These are phyloP conservation scores for Trichopus zeylanicus DNA, from an alignment of 116 monocot genomes.

Conservation along the genomic window DNA sequence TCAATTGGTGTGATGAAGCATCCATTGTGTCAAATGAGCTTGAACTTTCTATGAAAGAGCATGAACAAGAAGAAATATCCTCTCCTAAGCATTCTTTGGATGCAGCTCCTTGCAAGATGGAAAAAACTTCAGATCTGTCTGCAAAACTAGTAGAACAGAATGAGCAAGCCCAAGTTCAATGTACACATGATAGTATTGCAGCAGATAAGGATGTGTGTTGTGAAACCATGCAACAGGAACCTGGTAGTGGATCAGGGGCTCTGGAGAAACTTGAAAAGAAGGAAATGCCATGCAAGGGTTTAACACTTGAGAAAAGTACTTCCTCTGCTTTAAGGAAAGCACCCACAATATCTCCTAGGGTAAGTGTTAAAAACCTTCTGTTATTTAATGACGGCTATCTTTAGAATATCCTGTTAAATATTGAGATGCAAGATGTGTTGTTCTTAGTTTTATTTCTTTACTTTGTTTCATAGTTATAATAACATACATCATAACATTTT, in stretches of 20 bases:
- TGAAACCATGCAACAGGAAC: slow-evolving; percentile 3
- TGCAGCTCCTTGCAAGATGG: neutral
- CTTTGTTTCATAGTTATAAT: too few relatives aligned
- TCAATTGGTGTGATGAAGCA: slow-evolving; percentile 22
- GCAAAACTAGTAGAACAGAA: neutral
- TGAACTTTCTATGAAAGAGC: slow-evolving; percentile 9
- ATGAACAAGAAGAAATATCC: slow-evolving; percentile 19
- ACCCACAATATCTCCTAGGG: slow-evolving; percentile 22
- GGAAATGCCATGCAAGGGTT: slow-evolving; percentile 8
- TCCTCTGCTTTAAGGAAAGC: slow-evolving; percentile 13
- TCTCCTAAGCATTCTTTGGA: neutral
- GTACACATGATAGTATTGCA: neutral
- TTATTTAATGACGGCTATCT: too few relatives aligned
- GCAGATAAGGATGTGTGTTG: neutral
- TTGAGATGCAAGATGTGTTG: too few relatives aligned
- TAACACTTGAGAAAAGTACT: slow-evolving; percentile 7
- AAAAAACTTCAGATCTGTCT: slow-evolving; percentile 1
- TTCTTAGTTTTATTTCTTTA: too few relatives aligned
- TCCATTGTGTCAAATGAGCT: slow-evolving; percentile 12
- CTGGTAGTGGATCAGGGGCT: neutral
- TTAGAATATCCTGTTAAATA: too few relatives aligned
- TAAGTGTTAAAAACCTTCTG: slow-evolving; percentile 4
- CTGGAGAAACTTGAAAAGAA: slow-evolving; percentile 7
- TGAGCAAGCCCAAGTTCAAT: slow-evolving; percentile 2
- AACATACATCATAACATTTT: too few relatives aligned